Conservation (phyloP, 768 basidiomycete genomes). For the Tremella mesenterica region DNA sequence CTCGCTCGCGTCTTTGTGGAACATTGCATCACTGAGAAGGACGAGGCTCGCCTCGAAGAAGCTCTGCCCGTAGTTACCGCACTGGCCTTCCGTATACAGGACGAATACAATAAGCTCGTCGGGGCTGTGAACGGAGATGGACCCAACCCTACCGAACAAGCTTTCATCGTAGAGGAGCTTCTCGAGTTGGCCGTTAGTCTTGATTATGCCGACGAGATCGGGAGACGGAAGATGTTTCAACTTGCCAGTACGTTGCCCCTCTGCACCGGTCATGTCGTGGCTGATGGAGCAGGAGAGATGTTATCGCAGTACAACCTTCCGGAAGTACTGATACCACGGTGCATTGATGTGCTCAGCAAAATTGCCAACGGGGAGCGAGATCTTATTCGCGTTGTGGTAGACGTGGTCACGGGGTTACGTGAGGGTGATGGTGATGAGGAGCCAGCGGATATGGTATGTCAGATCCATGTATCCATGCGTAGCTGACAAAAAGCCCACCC, state of each 20-base stretch:
- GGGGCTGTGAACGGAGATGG: slow-evolving; percentile 39
- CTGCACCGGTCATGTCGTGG: neutral
- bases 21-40: slow-evolving; percentile 56
- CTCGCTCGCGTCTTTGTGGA: slow-evolving; percentile 75
- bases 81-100: slow-evolving; percentile 66
- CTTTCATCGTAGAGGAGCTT: slow-evolving; percentile 71
- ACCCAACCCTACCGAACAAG: slow-evolving; percentile 44
- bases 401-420: slow-evolving; percentile 72
- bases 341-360: slow-evolving; percentile 71
- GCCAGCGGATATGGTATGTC: slow-evolving; percentile 11
- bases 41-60: slow-evolving; percentile 58
- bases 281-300: slow-evolving; percentile 60
- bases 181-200: slow-evolving; percentile 66
- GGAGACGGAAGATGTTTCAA: slow-evolving; percentile 74
- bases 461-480: slow-evolving; percentile 2
- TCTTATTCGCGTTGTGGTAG: slow-evolving; percentile 77
- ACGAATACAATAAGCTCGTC: slow-evolving; percentile 58
- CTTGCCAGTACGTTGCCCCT: slow-evolving; percentile 60
- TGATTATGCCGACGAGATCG: slow-evolving; percentile 88
- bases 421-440: slow-evolving; percentile 46
- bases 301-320: slow-evolving; percentile 64
- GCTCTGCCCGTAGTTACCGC: slow-evolving; percentile 74
- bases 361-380: slow-evolving; percentile 69
- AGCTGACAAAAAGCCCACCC: slow-evolving; percentile 37
- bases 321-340: slow-evolving; percentile 58